Percentiles rank a stretch among this genome's conserved stretches.
phyloP scores from a whole-genome alignment of 331 rosid species.

The Quercus phellos region DNA sequence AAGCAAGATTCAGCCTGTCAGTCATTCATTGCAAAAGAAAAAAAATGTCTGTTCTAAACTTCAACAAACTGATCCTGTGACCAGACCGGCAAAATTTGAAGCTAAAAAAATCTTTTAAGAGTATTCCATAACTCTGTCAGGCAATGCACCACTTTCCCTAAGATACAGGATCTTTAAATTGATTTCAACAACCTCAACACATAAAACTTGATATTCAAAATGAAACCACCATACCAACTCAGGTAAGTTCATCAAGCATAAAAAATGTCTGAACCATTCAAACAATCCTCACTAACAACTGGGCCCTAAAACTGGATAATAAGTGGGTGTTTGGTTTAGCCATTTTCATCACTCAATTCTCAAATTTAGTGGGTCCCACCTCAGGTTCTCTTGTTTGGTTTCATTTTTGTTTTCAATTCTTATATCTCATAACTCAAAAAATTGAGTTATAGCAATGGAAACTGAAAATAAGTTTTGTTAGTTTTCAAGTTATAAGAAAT shows the following conservation, averaged over 20 bases:
- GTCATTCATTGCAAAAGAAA: background rate
- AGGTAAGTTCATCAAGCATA: background rate
- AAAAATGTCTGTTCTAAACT: background rate
- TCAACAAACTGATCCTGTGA: background rate
- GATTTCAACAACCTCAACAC: background rate
- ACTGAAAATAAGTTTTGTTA: too few species aligned
- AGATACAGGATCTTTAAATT: background rate
- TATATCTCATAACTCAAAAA: too few species aligned
- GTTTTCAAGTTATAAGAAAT: too few species aligned
- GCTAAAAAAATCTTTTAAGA: background rate
- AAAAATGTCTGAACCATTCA: background rate
- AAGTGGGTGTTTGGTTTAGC: too few species aligned
- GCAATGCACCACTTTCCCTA: background rate
- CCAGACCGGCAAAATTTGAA: background rate
- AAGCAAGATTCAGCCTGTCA: constrained; percentile 1
- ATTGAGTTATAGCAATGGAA: too few species aligned
- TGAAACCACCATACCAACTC: background rate
- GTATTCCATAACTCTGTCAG: background rate
- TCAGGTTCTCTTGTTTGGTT: too few species aligned
- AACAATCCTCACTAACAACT: background rate
- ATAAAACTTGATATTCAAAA: background rate
- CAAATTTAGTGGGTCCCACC: too few species aligned
- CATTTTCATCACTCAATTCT: too few species aligned
- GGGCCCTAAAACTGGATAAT: background rate
- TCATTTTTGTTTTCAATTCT: too few species aligned